These are phyloP conservation scores for Phytophthora hybrid DNA, from an alignment of 352 stramenopile species.

Conservation along the genomic window DNA sequence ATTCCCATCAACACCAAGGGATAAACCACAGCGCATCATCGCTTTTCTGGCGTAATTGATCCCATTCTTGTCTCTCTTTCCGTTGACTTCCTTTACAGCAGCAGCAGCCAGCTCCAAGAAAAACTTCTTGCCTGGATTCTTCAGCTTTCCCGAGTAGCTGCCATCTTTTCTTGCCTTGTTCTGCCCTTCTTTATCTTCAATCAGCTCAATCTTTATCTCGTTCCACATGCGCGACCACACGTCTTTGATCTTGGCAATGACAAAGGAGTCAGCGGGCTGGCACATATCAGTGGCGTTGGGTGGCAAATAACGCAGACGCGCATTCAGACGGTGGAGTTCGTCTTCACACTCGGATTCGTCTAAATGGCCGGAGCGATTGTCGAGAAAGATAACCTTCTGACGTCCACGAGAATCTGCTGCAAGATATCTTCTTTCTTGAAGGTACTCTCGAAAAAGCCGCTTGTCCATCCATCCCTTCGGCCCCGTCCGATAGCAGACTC, in stretches of 20 bases:
- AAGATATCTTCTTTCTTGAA: background rate
- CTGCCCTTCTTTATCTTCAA: background rate
- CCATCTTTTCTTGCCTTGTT: background rate
- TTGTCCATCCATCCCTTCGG: constrained; percentile 19
- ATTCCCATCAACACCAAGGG: too few species aligned
- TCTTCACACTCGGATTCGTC: background rate
- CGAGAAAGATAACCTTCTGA: background rate
- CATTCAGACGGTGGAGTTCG: background rate
- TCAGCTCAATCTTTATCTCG: background rate
- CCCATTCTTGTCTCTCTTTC: background rate
- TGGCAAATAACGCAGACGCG: background rate
- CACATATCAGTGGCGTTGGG: background rate
- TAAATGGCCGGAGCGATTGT: background rate
- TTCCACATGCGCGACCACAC: background rate
- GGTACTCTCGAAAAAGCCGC: background rate
- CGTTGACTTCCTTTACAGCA: background rate
- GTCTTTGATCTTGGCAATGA: background rate
- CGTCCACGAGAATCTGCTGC: background rate
- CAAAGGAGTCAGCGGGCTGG: background rate
- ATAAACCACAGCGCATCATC: too few species aligned
- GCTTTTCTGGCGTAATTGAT: background rate
- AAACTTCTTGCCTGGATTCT: background rate
- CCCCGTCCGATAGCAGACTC: constrained; percentile 11
- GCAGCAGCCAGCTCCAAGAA: background rate
- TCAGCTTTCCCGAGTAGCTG: background rate